Base-by-base conservation (phyloP, 768 basidiomycete genomes). In the Mycena chlorophos region DNA sequence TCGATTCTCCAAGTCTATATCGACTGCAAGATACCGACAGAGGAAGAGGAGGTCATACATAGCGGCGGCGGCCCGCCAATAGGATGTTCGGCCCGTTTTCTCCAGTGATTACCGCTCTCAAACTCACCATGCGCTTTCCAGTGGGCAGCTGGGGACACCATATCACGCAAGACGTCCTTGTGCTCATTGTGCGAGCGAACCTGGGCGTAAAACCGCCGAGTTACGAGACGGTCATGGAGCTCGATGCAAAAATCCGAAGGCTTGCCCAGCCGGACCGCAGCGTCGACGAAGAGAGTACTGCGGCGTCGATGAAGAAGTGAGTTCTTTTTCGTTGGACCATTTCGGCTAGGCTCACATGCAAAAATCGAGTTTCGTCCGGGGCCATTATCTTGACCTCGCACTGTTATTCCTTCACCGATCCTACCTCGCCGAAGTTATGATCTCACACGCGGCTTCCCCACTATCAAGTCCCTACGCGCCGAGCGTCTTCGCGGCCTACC, bases 371-470 rank as follows among this genome's bases (percentile, higher is more conserved):
- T 16, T 34, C 14, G 19, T 27, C 16, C 38, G 38, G 16, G 27
- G 45, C 12, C 45, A 46, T 46, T 46, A 46, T 46, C 45, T 46
- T n/a, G 45, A 46, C 22, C 26, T 46, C 23, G 2, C 75, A 78
- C 57, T 78, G 13, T 59, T 85, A 49, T 81, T 76, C 63, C 69
- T 85, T 14, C 84, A 85, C 64, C 75, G 84, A 48, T 74, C 76
- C 19, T 83, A 77, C 65, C 85, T 85, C 62, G 81, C 80, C 10
- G 80, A 81, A 62, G 83, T 80, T 4, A 72, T 85, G 67, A 67
- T 74, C 2, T 77, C 80, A 53, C 65, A 78, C 53, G 74, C 80
- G 1, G 63, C 69, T 1, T 73, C 82, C 58, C 82, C 84, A 0
- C 61, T 82, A 57, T 65, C 67, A 47, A 79, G 77, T 49, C 75